phyloP scores from a whole-genome alignment of 176 grass and related monocot genomes.

The Oryza glumipatula region DNA sequence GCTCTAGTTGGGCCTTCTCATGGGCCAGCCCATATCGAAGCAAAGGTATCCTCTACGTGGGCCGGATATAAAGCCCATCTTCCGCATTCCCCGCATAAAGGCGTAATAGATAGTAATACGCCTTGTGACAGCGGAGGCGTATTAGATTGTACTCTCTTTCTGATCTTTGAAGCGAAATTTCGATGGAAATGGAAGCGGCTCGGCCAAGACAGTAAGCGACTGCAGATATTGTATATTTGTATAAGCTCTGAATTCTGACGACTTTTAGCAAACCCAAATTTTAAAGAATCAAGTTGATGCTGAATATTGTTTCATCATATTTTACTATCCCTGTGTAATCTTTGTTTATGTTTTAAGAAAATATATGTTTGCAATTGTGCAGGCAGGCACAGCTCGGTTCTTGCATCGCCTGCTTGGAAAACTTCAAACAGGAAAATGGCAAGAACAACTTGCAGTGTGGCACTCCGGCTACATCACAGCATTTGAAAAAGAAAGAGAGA shows the following conservation, averaged over 20 bases:
- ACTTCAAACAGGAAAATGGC: background rate
- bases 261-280: background rate
- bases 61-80: background rate
- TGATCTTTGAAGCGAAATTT: background rate
- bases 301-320: background rate
- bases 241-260: background rate
- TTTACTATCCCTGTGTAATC: background rate
- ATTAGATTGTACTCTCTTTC: background rate
- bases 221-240: background rate
- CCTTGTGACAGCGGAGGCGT: background rate
- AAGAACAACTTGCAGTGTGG: constrained; percentile 8
- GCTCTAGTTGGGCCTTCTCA: background rate
- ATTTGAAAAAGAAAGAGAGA: background rate
- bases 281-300: background rate
- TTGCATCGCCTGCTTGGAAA: constrained; percentile 5
- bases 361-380: constrained; percentile 9
- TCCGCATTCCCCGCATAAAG: background rate
- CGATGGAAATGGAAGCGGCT: background rate
- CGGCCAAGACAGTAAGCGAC: background rate
- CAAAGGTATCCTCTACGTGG: background rate
- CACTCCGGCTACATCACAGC: constrained; percentile 21
- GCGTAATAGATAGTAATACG: background rate
- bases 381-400: background rate
- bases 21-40: background rate
- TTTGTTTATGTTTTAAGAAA: background rate